Conservation (phyloP, 2,329 filamentous ascomycete species). For the Ceratocystis huliohia region DNA sequence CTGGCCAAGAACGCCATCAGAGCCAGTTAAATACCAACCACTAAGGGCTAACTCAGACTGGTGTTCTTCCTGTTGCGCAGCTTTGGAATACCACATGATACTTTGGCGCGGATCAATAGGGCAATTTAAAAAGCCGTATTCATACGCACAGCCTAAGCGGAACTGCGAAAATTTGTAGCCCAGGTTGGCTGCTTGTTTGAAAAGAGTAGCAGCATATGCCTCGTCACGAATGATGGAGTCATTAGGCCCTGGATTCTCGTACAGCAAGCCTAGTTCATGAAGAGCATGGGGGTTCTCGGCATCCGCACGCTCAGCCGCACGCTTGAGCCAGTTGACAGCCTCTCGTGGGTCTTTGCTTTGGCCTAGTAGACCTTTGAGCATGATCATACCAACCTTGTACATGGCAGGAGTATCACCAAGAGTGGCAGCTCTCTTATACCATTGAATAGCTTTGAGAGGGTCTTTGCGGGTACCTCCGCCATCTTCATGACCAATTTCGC, state of each 20-base stretch:
- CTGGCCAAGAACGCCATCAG: constrained; percentile 74
- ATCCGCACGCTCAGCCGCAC: constrained; percentile 79
- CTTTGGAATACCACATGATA: constrained; percentile 88
- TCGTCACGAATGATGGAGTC: constrained; percentile 73
- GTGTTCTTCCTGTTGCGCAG: constrained; percentile 86
- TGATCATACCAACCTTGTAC: constrained; percentile 97
- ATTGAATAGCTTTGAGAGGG: constrained; percentile 87
- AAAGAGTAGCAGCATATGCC: constrained; percentile 65
- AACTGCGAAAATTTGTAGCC: constrained; percentile 95
- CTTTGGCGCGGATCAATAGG: constrained; percentile 70
- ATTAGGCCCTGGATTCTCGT: constrained; percentile 50
- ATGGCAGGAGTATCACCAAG: constrained; percentile 86
- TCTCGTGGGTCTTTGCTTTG: constrained; percentile 72
- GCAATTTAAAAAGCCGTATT: constrained; percentile 76
- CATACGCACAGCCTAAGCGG: constrained; percentile 73
- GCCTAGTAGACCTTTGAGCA: constrained; percentile 84
- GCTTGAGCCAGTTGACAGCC: constrained; percentile 82
- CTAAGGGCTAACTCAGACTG: constrained; percentile 75
- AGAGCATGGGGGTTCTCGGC: constrained; percentile 86
- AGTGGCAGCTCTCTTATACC: constrained; percentile 88
- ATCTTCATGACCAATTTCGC: constrained; percentile 88
- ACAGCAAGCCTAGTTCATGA: constrained; percentile 66
- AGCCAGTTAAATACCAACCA: constrained; percentile 92
- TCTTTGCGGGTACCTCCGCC: constrained; percentile 87
- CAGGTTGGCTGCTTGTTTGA: constrained; percentile 71